Evolutionary conservation across 768 basidiomycete genomes (phyloP).

Genomic region (Podaxis sp.): DNA sequence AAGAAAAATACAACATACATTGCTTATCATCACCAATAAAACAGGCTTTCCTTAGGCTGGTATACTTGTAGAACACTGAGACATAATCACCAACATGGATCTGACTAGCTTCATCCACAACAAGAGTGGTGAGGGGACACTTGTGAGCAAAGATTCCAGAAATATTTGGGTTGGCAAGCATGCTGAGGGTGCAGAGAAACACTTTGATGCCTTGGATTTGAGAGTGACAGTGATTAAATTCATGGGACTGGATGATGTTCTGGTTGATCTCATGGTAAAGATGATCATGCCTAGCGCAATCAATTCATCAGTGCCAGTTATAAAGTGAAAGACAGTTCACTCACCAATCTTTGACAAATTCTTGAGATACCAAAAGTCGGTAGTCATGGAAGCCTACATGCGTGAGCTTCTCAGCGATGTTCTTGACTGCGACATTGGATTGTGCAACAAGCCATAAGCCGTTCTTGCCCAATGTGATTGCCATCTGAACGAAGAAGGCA

Average conservation of each 20-base stretch:
- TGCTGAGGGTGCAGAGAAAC: conserved; percentile 72
- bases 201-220: conserved; percentile 40
- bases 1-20: conserved; percentile 34
- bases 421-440: conserved; percentile 85
- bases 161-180: conserved; percentile 51
- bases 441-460: conserved; percentile 83
- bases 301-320: background rate
- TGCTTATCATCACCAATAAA: conserved; percentile 70
- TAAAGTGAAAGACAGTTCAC: conserved; percentile 7
- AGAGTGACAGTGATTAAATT: conserved; percentile 22
- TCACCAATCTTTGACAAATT: conserved; percentile 67
- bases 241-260: conserved; percentile 50
- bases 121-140: conserved; percentile 43
- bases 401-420: conserved; percentile 80
- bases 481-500: conserved; percentile 51
- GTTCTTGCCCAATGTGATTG: conserved; percentile 29
- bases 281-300: conserved; percentile 68
- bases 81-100: conserved; percentile 56
- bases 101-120: conserved; percentile 67
- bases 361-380: conserved; percentile 64
- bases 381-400: conserved; percentile 49
- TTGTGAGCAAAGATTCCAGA: conserved; percentile 24
- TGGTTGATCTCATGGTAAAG: conserved; percentile 47
- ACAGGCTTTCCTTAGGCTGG: conserved; percentile 42
- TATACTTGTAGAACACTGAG: conserved; percentile 34